Conservation (phyloP, 2,329 filamentous ascomycete species). For the Fusarium aywerte region DNA sequence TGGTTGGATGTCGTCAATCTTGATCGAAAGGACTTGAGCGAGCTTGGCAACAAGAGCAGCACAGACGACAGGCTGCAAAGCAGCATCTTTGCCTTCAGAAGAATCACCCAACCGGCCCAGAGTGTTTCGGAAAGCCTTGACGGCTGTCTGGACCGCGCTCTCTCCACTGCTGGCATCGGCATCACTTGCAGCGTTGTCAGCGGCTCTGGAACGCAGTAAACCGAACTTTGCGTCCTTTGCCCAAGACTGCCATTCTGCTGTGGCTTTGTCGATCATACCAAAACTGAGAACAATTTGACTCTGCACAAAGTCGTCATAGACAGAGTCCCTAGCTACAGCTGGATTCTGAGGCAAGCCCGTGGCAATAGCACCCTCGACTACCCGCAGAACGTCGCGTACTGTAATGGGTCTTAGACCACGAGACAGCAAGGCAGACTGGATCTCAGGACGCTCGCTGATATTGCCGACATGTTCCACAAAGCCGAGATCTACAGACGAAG, state of each 20-base stretch:
- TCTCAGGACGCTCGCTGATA: conserved; percentile 41
- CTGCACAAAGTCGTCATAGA: conserved; percentile 35
- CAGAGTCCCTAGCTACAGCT: not conserved
- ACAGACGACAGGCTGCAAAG: conserved; percentile 35
- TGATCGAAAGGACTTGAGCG: conserved; percentile 41
- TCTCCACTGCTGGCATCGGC: conserved; percentile 31
- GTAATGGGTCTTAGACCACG: conserved; percentile 42
- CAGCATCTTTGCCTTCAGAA: conserved; percentile 30
- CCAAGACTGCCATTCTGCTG: conserved; percentile 40
- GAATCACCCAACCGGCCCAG: conserved; percentile 23
- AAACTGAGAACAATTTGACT: conserved; percentile 42
- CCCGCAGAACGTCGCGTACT: conserved; percentile 39
- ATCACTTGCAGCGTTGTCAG: conserved; percentile 30
- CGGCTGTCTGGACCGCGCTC: conserved; percentile 40
- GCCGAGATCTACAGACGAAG: conserved; percentile 37
- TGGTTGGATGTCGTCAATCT: conserved; percentile 38
- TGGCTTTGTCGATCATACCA: conserved; percentile 40
- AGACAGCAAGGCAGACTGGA: conserved; percentile 34
- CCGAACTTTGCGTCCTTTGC: conserved; percentile 42
- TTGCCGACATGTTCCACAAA: conserved; percentile 41
- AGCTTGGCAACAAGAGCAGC: conserved; percentile 40
- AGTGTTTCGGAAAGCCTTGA: conserved; percentile 39
- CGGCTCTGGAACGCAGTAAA: conserved; percentile 27
- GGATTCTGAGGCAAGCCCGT: conserved; percentile 29
- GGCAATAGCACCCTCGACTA: conserved; percentile 39